Evolutionary conservation across 495 filamentous ascomycete species (phyloP).

Genomic region (Thermothielavioides terrestris): DNA sequence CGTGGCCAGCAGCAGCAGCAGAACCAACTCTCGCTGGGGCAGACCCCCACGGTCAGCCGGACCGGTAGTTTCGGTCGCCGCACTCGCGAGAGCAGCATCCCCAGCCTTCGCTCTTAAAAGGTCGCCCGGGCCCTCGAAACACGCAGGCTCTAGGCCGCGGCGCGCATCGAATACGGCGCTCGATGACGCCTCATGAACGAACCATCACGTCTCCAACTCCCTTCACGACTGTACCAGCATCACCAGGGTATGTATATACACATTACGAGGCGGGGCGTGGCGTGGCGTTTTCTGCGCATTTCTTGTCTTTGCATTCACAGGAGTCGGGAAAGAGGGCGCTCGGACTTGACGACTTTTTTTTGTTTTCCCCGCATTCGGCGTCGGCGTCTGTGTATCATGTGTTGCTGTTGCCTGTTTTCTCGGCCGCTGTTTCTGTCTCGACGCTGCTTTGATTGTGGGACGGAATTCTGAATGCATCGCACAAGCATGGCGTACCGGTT

Average conservation of each 20-base stretch:
- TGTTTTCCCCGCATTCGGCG: neutral
- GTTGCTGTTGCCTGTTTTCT: neutral
- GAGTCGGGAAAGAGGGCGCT: neutral
- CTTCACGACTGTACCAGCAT: neutral
- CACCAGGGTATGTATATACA: neutral
- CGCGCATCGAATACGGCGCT: neutral
- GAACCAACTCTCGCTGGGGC: slow-evolving; percentile 32
- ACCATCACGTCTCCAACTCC: neutral
- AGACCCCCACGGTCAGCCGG: slow-evolving; percentile 33
- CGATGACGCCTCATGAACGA: neutral
- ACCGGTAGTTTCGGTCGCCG: slow-evolving; percentile 35
- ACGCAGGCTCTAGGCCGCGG: neutral
- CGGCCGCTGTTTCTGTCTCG: too few species aligned
- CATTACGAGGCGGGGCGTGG: neutral
- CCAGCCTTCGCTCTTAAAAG: slow-evolving; percentile 11
- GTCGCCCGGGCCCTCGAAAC: too few species aligned
- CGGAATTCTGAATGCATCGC: too few species aligned
- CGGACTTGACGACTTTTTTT: neutral
- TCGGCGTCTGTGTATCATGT: neutral
- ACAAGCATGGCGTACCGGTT: neutral
- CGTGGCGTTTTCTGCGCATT: slow-evolving; percentile 1
- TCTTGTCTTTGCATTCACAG: neutral
- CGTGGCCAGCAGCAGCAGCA: slow-evolving; percentile 32
- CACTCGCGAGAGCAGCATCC: slow-evolving; percentile 30
- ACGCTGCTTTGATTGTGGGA: too few species aligned